Evolutionary conservation across 805 yeast species (phyloP).

Genomic region (Ogataea haglerorum): DNA sequence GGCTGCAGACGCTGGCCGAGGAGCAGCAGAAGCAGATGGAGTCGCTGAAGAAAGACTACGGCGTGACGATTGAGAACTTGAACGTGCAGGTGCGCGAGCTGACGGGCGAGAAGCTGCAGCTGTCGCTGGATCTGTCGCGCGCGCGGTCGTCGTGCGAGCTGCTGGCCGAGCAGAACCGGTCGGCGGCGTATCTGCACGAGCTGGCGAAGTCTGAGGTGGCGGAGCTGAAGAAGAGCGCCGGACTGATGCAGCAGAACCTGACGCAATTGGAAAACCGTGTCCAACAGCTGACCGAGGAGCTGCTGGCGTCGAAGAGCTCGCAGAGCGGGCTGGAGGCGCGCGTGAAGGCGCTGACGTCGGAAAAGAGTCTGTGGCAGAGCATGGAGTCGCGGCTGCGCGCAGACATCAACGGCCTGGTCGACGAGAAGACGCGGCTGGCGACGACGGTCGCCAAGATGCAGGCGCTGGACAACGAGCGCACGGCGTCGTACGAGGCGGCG

Average conservation of each 20-base stretch:
- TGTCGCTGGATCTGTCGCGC: constrained; percentile 49
- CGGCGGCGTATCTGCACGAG: constrained; percentile 39
- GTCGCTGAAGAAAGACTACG: constrained; percentile 38
- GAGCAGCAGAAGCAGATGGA: constrained; percentile 38
- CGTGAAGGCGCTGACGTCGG: constrained; percentile 49
- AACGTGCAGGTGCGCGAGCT: constrained; percentile 42
- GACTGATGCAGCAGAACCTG: constrained; percentile 40
- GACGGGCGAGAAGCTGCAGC: constrained; percentile 41
- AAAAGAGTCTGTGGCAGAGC: constrained; percentile 47
- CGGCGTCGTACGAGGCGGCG: constrained; percentile 45
- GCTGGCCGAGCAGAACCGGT: constrained; percentile 47
- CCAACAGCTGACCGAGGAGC: constrained; percentile 49
- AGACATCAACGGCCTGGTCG: constrained; percentile 50
- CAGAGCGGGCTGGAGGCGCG: constrained; percentile 44
- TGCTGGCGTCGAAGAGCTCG: constrained; percentile 48
- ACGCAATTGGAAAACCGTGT: constrained; percentile 47
- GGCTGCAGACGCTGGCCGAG: constrained; percentile 20
- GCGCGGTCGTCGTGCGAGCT: constrained; percentile 53
- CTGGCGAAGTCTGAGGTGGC: constrained; percentile 42
- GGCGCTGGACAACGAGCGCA: constrained; percentile 58
- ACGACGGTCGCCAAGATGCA: constrained; percentile 59
- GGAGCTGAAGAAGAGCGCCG: constrained; percentile 39
- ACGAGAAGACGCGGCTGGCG: constrained; percentile 58
- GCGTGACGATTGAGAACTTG: constrained; percentile 44
- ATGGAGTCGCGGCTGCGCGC: constrained; percentile 47